Percentiles rank a stretch among this genome's conserved stretches.
Conservation (phyloP, 345 rosid species). For the Eucalyptus cladocalyx region DNA sequence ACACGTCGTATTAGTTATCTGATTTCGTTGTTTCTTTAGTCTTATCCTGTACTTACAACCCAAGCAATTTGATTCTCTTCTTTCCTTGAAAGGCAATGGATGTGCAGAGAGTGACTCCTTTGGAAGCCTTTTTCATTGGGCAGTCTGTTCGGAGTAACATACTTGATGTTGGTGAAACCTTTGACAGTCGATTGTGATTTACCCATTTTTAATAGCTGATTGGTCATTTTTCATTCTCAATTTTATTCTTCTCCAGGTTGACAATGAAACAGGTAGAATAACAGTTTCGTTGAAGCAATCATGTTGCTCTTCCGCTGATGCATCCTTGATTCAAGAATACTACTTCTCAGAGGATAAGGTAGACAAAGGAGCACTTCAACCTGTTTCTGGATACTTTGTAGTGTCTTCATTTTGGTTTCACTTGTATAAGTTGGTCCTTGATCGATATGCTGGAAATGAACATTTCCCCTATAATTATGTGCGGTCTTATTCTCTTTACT, state of each 20-base stretch:
- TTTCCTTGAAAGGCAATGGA: constrained; percentile 52
- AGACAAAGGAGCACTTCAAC: background rate
- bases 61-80: background rate
- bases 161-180: constrained; percentile 50
- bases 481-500: background rate
- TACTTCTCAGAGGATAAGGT: constrained; percentile 82
- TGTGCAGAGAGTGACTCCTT: constrained; percentile 46
- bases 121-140: constrained; percentile 68
- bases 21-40: background rate
- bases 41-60: background rate
- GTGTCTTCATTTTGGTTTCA: background rate
- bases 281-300: constrained; percentile 86
- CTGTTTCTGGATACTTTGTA: background rate
- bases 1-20: background rate
- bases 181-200: background rate
- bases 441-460: background rate
- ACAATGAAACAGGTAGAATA: constrained; percentile 53
- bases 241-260: constrained; percentile 35
- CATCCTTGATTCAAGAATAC: constrained; percentile 65
- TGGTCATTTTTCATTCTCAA: background rate
- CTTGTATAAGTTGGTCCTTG: background rate
- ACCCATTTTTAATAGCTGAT: background rate
- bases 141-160: constrained; percentile 88
- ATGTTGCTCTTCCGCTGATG: constrained; percentile 71
- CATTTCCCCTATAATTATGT: background rate